Base-by-base conservation (phyloP, 208 protist genomes). In the Naegleria fowleri region DNA sequence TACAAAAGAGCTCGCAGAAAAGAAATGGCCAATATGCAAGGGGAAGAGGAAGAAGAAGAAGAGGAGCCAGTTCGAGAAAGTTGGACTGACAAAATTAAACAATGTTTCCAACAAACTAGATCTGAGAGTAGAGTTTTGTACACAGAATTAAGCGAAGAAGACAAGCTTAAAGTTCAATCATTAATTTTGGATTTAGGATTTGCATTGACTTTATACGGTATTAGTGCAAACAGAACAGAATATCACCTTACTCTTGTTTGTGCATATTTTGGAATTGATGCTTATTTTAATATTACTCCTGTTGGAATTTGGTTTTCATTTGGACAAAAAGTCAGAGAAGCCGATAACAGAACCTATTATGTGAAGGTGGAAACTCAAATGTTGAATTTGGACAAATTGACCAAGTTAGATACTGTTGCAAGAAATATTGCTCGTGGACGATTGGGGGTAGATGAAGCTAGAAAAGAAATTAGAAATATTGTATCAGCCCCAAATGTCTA, bases 231-330 rank as follows among this genome's bases (percentile, higher is more conserved):
- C 9, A 29, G 67, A 36, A 36, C 29, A 5, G 67, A 79, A 79
- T 79, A 79, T 79, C 67, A 79, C 9, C 36, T 79, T 0, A 79
- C 67, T 36, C 29, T 79, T 79, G 67, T 79, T 33, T 29, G 29
- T 36, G 25, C 67, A 25, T 79, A 79, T 79, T 79, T 79, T 79
- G 67, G 67, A 36, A 36, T 79, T 36, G 67, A 79, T 79, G 67
- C 67, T 79, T 79, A 79, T 36, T 79, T 79, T 33, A 79, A 79
- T 79, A 79, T 79, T 79, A 79, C 67, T 15, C 67, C 67, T 36
- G 25, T 79, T 36, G 67, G 67, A 36, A 79, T 79, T 79, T 79
- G 67, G 67, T 29, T 79, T 36, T 25, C 67, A 9, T 79, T 79
- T 79, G 29, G 67, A 36, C 67, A 79, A 36, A 79, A 36, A 25